Evolutionary conservation across 2,329 filamentous ascomycete genomes (phyloP).

Genomic region (Mollisiaceae sp.): DNA sequence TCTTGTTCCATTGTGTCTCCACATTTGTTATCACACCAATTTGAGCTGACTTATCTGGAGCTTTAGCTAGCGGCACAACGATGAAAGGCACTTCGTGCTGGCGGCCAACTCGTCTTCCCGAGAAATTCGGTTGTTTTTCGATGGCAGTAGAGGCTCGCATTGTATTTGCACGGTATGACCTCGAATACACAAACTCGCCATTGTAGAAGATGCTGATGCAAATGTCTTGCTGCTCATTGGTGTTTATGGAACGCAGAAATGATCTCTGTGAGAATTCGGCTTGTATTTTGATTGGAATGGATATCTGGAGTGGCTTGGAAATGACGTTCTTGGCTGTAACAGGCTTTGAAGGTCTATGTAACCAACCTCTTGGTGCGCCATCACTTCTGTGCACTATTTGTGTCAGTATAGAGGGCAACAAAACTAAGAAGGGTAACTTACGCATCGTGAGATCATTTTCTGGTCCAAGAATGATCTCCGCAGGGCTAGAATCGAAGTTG

Average conservation of each 20-base stretch:
- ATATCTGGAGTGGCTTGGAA: slow-evolving; percentile 12
- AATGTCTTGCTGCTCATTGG: slow-evolving; percentile 14
- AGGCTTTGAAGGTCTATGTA: background rate
- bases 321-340: background rate
- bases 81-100: slow-evolving; percentile 24
- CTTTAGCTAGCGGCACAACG: slow-evolving; percentile 7
- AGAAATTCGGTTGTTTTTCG: slow-evolving; percentile 18
- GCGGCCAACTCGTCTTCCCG: slow-evolving; percentile 21
- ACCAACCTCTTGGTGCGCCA: background rate
- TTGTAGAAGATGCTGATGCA: slow-evolving; percentile 27
- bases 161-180: slow-evolving; percentile 18
- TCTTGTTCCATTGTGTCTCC: slow-evolving; percentile 17
- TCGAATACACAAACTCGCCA: slow-evolving; percentile 24
- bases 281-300: slow-evolving; percentile 23
- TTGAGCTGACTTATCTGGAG: background rate
- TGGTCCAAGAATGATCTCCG: background rate
- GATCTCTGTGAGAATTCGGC: slow-evolving; percentile 19
- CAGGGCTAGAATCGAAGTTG: background rate
- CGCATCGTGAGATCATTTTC: background rate
- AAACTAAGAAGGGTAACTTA: background rate
- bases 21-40: background rate
- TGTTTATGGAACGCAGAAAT: slow-evolving; percentile 19
- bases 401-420: background rate
- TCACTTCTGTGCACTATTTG: background rate
- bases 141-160: slow-evolving; percentile 11